These are phyloP conservation scores for Mycena leptocephala DNA, from an alignment of 768 basidiomycete species.

Conservation along the genomic window DNA sequence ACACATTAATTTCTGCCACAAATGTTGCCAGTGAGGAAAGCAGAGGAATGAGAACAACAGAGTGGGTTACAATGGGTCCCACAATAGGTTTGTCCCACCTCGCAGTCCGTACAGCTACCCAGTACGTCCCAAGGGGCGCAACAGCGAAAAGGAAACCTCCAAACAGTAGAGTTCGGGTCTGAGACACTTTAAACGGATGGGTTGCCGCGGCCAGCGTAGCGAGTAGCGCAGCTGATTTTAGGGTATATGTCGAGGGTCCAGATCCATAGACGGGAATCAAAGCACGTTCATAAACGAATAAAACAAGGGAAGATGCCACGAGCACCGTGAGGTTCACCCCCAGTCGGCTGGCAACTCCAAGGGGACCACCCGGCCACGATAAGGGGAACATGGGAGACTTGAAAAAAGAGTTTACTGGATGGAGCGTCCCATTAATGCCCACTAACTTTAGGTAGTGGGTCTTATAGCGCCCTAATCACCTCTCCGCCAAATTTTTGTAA, in stretches of 20 bases:
- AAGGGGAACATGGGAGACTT: background rate
- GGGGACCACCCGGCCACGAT: slow-evolving; percentile 11
- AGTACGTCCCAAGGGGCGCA: slow-evolving; percentile 79
- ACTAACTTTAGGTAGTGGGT: no score
- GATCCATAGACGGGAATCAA: slow-evolving; percentile 82
- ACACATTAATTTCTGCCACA: slow-evolving; percentile 52
- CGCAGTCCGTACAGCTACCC: slow-evolving; percentile 73
- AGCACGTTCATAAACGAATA: slow-evolving; percentile 75
- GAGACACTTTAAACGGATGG: slow-evolving; percentile 56
- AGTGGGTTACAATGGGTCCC: slow-evolving; percentile 76
- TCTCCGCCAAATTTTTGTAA: no score
- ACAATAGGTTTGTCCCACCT: slow-evolving; percentile 66
- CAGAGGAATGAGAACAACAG: slow-evolving; percentile 70
- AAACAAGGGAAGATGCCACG: slow-evolving; percentile 66
- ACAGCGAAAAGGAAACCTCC: slow-evolving; percentile 60
- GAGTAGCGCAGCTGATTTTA: slow-evolving; percentile 56
- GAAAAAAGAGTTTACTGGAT: background rate
- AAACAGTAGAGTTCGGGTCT: slow-evolving; percentile 49
- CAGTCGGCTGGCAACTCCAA: slow-evolving; percentile 10
- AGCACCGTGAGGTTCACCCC: slow-evolving; percentile 12
- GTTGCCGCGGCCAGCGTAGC: slow-evolving; percentile 57
- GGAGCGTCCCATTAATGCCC: background rate
- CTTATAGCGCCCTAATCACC: no score
- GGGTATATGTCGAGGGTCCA: slow-evolving; percentile 66
- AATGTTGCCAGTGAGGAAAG: slow-evolving; percentile 66